Percentiles rank a stretch among this genome's conserved stretches.
phyloP scores from a whole-genome alignment of 148 eudicot genomes.

The Rhododendron ovatum region DNA sequence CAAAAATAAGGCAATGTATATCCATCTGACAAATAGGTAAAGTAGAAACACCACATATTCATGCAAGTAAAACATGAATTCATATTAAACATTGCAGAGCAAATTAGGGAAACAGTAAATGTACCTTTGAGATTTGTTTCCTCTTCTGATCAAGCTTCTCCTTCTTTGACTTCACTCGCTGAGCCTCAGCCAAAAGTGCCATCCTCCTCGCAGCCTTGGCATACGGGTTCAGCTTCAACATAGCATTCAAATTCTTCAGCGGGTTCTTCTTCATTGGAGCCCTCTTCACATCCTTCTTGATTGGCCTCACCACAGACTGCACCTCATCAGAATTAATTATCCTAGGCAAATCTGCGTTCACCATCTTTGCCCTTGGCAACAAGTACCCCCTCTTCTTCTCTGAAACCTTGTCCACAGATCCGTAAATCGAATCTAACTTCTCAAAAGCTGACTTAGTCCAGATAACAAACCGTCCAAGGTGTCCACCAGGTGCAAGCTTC shows the following conservation, averaged over 20 bases:
- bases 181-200: conserved; percentile 74
- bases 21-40: neutral
- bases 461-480: conserved; percentile 71
- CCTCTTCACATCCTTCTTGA: conserved; percentile 68
- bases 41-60: neutral
- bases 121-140: conserved; percentile 56
- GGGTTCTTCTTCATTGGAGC: conserved; percentile 88
- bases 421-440: conserved; percentile 73
- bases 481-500: conserved; percentile 91
- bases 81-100: neutral
- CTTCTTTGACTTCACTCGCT: conserved; percentile 59
- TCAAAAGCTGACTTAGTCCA: conserved; percentile 86
- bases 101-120: neutral
- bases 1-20: neutral
- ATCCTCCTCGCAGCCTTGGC: conserved; percentile 83
- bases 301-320: conserved; percentile 76
- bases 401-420: conserved; percentile 64
- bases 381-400: conserved; percentile 72
- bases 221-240: conserved; percentile 80
- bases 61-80: neutral
- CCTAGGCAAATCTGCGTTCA: conserved; percentile 77
- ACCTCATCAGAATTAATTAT: conserved; percentile 84
- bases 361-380: conserved; percentile 76
- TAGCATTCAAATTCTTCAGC: conserved; percentile 66
- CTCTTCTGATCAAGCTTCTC: conserved; percentile 79